Base-by-base conservation (phyloP, 2,329 filamentous ascomycete genomes). In the Cercospora canescens region DNA sequence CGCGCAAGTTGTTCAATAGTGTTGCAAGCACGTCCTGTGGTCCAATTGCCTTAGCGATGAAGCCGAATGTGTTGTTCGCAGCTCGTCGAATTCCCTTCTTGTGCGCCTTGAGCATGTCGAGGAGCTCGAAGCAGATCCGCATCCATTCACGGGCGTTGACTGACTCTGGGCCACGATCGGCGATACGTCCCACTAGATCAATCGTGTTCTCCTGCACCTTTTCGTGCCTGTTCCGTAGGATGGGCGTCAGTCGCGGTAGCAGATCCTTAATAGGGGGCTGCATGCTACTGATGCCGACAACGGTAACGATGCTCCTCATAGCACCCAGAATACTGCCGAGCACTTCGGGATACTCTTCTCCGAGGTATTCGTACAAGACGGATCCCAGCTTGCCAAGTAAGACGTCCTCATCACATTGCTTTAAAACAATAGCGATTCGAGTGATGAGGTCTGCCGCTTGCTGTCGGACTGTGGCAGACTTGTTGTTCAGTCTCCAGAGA, bases 181-280 rank as follows among this genome's bases (percentile, higher is more conserved):
- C 95, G 73, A 99, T 98, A 84, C 95, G 94, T 63, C 95, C 95
- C 21, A 99, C 95, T 2, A 99, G 86, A 78, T 99, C 95, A 74
- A 99, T 98, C 0, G 95, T 98, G 80, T 99, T 99, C 76, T 99
- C 95, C 79, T 99, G 95, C 50, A 99, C 96, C 81, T 99, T 99
- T 77, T 99, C 95, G 82, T 99, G 95, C 70, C 95, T 91, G 81
- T 99, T 99, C 77, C 95, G 92, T 62, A 99, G 86, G 78, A 99
- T 99, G n/a, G 95, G 95, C 1, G 95, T 99, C 35, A 99, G 87
- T 45, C 95, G 92, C 16, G 95, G 95, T 9, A 99, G 87, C 32
- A 99, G 85, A 77, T 99, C 96, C 78, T 94, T 94, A 82, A 99
- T 98, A 2, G 95, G 94, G 14, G 95, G 95, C 75, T 98, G 94